Conservation (phyloP, 1,284 basidiomycete genomes). For the Pseudozyma sp. region DNA sequence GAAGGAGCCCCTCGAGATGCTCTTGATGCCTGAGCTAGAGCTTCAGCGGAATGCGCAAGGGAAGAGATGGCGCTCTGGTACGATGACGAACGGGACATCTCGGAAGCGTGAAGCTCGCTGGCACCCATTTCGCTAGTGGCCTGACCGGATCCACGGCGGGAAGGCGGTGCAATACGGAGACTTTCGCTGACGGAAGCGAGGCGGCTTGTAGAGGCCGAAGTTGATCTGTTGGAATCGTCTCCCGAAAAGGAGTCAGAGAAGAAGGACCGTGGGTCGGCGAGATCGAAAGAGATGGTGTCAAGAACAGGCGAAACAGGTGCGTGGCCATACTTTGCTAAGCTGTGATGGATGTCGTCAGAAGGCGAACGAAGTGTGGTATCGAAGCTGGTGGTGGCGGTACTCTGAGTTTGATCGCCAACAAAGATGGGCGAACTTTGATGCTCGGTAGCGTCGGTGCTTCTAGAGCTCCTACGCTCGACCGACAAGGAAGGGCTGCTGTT, state of each 20-base stretch:
- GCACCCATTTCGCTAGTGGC: slow-evolving; percentile 14
- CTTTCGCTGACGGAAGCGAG: slow-evolving; percentile 1
- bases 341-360: slow-evolving; percentile 1
- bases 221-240: slow-evolving; percentile 13
- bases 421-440: slow-evolving; percentile 17
- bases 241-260: slow-evolving; percentile 31
- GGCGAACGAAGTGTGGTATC: slow-evolving; percentile 16
- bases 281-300: background rate
- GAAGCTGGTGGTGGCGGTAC: slow-evolving; percentile 27
- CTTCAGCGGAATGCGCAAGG: slow-evolving; percentile 11
- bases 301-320: background rate
- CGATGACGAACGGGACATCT: slow-evolving; percentile 27
- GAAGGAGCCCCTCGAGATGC: background rate
- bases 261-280: slow-evolving; percentile 21
- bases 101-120: slow-evolving; percentile 10
- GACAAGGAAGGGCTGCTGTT: slow-evolving; percentile 33
- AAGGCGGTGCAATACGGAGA: background rate
- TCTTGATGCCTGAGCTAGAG: slow-evolving; percentile 3
- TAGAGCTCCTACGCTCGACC: slow-evolving; percentile 15
- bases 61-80: slow-evolving; percentile 31
- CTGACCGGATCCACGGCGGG: slow-evolving; percentile 21
- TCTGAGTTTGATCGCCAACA: slow-evolving; percentile 14
- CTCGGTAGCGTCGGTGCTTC: slow-evolving; percentile 20
- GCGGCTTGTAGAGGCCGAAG: slow-evolving; percentile 11
- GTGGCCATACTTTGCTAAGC: background rate